A percentile compares a stretch with the other conserved stretches of the same genome.
Evolutionary conservation across 2,329 filamentous ascomycete species (phyloP).

Genomic region (Claviceps pusilla): DNA sequence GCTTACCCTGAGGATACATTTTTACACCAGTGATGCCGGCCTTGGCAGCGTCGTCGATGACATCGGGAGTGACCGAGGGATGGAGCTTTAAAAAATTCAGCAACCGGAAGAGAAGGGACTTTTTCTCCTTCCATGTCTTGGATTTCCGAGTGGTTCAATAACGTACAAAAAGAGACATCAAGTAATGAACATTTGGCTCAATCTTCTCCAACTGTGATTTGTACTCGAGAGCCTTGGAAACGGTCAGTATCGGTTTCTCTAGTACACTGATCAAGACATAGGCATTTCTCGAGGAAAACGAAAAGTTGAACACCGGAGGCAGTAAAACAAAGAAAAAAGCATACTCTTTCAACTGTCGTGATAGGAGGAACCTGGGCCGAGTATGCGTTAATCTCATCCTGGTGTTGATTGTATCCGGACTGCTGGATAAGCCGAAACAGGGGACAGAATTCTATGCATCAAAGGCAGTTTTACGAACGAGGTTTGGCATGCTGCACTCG

Average conservation of each 20-base stretch:
- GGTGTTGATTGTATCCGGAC: not conserved
- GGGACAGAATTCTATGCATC: not conserved
- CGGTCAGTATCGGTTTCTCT: not conserved
- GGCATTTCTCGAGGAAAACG: too few species aligned
- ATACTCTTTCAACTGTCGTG: conserved; percentile 33
- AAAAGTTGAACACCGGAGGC: too few species aligned
- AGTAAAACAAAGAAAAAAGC: conserved; percentile 1
- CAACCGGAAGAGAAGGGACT: not conserved
- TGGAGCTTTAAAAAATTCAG: conserved; percentile 28
- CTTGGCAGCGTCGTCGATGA: conserved; percentile 57
- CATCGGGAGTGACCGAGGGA: conserved; percentile 47
- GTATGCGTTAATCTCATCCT: not conserved
- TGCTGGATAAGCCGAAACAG: not conserved
- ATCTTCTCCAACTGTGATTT: conserved; percentile 43
- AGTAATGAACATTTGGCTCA: conserved; percentile 47
- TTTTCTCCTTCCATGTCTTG: too few species aligned
- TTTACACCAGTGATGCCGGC: conserved; percentile 61
- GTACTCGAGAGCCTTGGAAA: conserved; percentile 49
- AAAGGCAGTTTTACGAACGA: conserved; percentile 22
- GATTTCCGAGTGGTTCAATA: not conserved
- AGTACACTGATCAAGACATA: too few species aligned
- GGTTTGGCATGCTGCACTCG: conserved; percentile 38
- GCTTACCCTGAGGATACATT: conserved; percentile 40
- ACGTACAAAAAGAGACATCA: conserved; percentile 42
- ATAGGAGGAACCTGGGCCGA: conserved; percentile 31